Evolutionary conservation across 192 early-diverging fungal genomes (phyloP).

Genomic region (Umbelopsis sp.): DNA sequence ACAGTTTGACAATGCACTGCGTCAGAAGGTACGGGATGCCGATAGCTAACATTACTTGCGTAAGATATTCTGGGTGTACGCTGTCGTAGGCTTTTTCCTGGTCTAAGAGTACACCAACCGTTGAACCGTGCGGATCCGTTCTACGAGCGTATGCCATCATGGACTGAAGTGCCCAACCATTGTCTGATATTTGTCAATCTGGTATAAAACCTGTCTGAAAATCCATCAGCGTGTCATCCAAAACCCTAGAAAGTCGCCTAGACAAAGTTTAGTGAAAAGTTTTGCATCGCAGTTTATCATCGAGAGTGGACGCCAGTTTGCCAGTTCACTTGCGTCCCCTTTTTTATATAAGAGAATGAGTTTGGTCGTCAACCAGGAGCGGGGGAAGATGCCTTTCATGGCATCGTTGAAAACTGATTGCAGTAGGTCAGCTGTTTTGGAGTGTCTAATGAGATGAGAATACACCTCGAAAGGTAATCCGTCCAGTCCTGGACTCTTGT

Average conservation of each 20-base stretch:
- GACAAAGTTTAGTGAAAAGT: background rate
- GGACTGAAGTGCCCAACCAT: background rate
- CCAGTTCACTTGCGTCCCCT: background rate
- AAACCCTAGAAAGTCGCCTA: background rate
- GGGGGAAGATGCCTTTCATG: constrained; percentile 3
- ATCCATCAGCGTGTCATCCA: background rate
- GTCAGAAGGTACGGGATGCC: background rate
- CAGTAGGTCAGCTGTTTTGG: background rate
- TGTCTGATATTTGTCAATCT: constrained; percentile 6
- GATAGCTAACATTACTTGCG: background rate
- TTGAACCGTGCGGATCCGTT: background rate
- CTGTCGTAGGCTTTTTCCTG: constrained; percentile 41
- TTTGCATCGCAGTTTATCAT: background rate
- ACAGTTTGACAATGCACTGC: constrained; percentile 11
- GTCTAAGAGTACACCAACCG: constrained; percentile 24
- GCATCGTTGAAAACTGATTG: constrained; percentile 17
- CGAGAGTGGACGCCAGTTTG: background rate
- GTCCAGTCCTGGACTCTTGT: constrained; percentile 19
- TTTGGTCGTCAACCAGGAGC: constrained; percentile 14
- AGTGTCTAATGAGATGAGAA: background rate
- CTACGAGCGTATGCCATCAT: background rate
- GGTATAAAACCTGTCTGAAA: constrained; percentile 15
- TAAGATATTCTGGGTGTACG: constrained; percentile 25
- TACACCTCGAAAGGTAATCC: constrained; percentile 36
- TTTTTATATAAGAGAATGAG: constrained; percentile 33